Percentiles rank a stretch among this genome's conserved stretches.
These are phyloP conservation scores for Skeletonema menzelii DNA, from an alignment of 108 stramenopile genomes.

Conservation along the genomic window DNA sequence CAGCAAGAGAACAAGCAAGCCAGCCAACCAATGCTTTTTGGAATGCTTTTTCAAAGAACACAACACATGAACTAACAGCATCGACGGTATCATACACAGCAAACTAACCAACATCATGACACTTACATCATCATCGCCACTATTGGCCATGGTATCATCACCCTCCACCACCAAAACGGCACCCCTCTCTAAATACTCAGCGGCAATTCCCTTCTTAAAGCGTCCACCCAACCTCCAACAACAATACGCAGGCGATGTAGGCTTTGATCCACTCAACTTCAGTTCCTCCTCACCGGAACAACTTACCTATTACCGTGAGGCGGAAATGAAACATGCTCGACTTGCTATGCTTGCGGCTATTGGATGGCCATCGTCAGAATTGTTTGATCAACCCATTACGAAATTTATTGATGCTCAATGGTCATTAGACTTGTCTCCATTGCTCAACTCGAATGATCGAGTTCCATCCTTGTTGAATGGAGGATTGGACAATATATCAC, in stretches of 20 bases:
- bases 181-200: conserved; percentile 33
- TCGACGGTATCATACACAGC: no score
- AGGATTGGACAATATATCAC: conserved; percentile 65
- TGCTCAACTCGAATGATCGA: conserved; percentile 62
- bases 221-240: conserved; percentile 56
- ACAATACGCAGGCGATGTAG: conserved; percentile 75
- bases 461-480: conserved; percentile 80
- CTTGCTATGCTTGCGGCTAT: conserved; percentile 86
- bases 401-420: conserved; percentile 17
- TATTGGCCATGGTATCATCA: conserved; percentile 1
- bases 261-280: conserved; percentile 88
- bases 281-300: conserved; percentile 48
- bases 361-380: conserved; percentile 84
- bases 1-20: no score
- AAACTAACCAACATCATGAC: neutral
- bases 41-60: neutral
- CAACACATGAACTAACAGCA: neutral
- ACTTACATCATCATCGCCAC: neutral
- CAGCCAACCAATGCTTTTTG: neutral
- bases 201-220: conserved; percentile 69
- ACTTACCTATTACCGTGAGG: conserved; percentile 71
- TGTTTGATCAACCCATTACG: conserved; percentile 70
- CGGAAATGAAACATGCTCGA: conserved; percentile 88
- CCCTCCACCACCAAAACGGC: neutral
- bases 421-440: conserved; percentile 43